Percentiles rank a stretch among this genome's conserved stretches.
Evolutionary conservation across 805 yeast genomes (phyloP).

Genomic region (Barnettozyma sucrosica): DNA sequence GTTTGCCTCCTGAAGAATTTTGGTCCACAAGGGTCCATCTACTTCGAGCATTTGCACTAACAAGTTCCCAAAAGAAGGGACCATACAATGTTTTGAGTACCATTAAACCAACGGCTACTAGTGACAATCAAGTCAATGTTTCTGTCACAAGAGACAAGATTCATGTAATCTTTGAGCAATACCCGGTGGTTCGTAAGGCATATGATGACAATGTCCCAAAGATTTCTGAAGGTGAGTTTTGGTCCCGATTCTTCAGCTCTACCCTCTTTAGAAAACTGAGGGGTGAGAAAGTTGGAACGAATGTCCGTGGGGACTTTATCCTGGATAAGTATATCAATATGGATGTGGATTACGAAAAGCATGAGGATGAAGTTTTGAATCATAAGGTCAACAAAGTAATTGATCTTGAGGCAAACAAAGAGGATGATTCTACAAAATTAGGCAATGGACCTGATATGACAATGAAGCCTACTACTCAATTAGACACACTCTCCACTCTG

Average conservation of each 20-base stretch:
- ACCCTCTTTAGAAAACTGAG: conserved; percentile 79
- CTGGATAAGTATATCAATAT: conserved; percentile 76
- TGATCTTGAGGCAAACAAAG: conserved; percentile 75
- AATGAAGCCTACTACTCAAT: conserved; percentile 58
- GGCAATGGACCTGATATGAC: conserved; percentile 89
- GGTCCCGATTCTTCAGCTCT: conserved; percentile 94
- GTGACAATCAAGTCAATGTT: conserved; percentile 90
- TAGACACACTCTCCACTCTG: conserved; percentile 70
- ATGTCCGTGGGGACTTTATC: conserved; percentile 77
- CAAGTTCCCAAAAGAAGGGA: conserved; percentile 80
- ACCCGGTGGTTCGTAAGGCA: conserved; percentile 86
- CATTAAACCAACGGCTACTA: conserved; percentile 87
- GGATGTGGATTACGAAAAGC: conserved; percentile 52
- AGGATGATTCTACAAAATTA: conserved; percentile 66
- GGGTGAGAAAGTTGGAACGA: conserved; percentile 76
- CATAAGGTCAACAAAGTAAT: conserved; percentile 61
- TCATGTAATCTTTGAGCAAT: conserved; percentile 82
- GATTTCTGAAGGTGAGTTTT: conserved; percentile 83
- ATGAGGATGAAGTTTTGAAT: conserved; percentile 35
- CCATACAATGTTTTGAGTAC: conserved; percentile 92
- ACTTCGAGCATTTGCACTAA: conserved; percentile 78
- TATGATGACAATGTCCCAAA: conserved; percentile 89
- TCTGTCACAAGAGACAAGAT: conserved; percentile 88
- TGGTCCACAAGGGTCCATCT: conserved; percentile 81
- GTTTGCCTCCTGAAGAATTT: conserved; percentile 74